phyloP scores from a whole-genome alignment of 202 grass and related monocot species.

The Zizania palustris region DNA sequence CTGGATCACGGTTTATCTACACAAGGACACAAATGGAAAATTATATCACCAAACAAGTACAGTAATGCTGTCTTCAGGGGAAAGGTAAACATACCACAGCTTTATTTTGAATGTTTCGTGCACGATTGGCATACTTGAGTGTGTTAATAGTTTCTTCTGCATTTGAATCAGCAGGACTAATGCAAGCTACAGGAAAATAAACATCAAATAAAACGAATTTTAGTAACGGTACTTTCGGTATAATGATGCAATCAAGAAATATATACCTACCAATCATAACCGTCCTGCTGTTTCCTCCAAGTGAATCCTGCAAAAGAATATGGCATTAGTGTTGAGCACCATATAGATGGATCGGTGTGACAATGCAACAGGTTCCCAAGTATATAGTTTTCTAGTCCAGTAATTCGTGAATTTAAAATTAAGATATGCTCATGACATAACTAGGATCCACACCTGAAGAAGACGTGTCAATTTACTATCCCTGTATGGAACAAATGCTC shows the following conservation, averaged over 20 bases:
- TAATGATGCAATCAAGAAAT: constrained; percentile 4
- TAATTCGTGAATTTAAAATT: background rate
- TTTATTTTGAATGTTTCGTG: constrained; percentile 95
- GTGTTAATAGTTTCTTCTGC: constrained; percentile 99
- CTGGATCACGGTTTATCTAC: constrained; percentile 90
- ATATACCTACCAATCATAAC: constrained; percentile 82
- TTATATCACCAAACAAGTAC: constrained; percentile 11
- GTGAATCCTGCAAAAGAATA: constrained; percentile 70
- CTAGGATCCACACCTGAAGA: constrained; percentile 62
- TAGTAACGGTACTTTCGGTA: constrained; percentile 17
- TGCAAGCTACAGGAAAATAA: constrained; percentile 71
- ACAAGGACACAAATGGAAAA: constrained; percentile 38
- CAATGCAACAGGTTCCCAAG: background rate
- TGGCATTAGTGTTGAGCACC: background rate
- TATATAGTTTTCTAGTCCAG: too few relatives aligned
- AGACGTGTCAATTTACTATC: constrained; percentile 95
- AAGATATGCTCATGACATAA: constrained; percentile 5
- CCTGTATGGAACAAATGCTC: constrained; percentile 84
- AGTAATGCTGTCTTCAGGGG: background rate
- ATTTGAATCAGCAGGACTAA: constrained; percentile 96
- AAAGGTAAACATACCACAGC: constrained; percentile 69
- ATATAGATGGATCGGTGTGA: background rate
- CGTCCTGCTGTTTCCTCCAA: constrained; percentile 97
- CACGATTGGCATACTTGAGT: constrained; percentile 97
- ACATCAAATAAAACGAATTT: constrained; percentile 30